Base-by-base conservation (phyloP, 202 grass and related monocot genomes). In the Zoysia matrella region DNA sequence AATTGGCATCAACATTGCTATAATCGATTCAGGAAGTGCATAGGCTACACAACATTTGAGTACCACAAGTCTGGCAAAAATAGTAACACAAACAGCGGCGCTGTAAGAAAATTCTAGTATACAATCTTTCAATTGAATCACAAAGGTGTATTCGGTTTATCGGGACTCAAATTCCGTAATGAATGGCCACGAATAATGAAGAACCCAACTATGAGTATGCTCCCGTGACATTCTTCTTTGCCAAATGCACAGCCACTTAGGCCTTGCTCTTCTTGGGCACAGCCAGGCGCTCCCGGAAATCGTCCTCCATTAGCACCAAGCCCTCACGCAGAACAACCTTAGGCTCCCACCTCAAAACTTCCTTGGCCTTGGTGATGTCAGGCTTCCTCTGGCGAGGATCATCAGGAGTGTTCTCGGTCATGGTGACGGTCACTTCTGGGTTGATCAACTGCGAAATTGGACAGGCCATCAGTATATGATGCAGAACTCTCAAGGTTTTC, bases 371-470 rank as follows among this genome's bases (percentile, higher is more conserved):
- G 67, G 83, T 86, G 46, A 99, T 99, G 88, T 99, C 86, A 8
- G 97, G 97, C 83, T 99, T 99, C 89, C 97, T 99, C 83, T 99
- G 97, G 53, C 97, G 93, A 68, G 97, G 97, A 74, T 99, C 97
- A 74, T 99, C 97, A 82, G 97, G 97, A 15, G 97, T 99, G 78
- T 99, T 99, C 83, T 99, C 97, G 11, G 94, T 94, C 86, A 92
- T 96, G 8, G 83, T 96, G 48, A 99, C 63, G 13, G 60, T 73
- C 10, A 99, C 88, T 5, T 88, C 79, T 49, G 92, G 93, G 80
- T 94, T 87, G 76, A 99, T 96, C 85, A 99, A 85, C 97, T 99
- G 87, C 67, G 86, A 74, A 86, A 47, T 57, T 72, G 73, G 71
- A 79, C 15, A 80, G 36, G 18, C 47, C 8, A 53, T 80, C 16